A percentile compares a stretch with the other conserved stretches of the same genome.
Evolutionary conservation across 352 stramenopile genomes (phyloP).

Genomic region (Phytophthora melonis): DNA sequence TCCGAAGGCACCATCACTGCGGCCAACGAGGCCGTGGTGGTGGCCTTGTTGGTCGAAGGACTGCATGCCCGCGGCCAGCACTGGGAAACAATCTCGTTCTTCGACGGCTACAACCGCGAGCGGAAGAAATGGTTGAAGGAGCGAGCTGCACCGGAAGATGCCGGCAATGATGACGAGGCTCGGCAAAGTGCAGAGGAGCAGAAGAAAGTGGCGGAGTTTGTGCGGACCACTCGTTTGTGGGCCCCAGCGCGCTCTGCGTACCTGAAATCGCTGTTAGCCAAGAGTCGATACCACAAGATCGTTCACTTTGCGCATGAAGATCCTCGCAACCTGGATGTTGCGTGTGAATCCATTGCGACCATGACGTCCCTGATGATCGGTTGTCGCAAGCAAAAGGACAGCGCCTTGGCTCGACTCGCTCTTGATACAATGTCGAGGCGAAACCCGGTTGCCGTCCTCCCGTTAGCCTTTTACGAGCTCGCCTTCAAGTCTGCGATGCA

Average conservation of each 20-base stretch:
- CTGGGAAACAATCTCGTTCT: constrained; percentile 8
- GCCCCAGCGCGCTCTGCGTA: constrained; percentile 15
- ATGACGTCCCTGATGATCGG: constrained; percentile 12
- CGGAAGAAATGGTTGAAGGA: constrained; percentile 13
- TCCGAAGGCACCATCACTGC: not conserved
- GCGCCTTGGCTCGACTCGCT: constrained; percentile 7
- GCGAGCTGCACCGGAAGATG: not conserved
- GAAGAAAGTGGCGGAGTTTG: not conserved
- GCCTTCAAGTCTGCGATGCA: constrained; percentile 13
- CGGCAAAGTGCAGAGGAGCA: not conserved
- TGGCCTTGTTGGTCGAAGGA: constrained; percentile 19
- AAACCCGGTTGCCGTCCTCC: constrained; percentile 3
- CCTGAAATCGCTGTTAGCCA: constrained; percentile 9
- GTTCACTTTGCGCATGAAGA: constrained; percentile 8
- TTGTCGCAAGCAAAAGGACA: constrained; percentile 11
- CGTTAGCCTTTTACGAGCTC: constrained; percentile 6
- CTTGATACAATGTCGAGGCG: constrained; percentile 8
- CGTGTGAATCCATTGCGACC: constrained; percentile 4
- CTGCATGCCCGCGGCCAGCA: constrained; percentile 4
- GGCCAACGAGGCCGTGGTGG: constrained; percentile 24
- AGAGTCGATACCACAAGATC: constrained; percentile 2
- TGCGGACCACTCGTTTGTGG: constrained; percentile 13
- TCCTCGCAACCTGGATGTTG: constrained; percentile 8
- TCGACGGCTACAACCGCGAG: constrained; percentile 19
- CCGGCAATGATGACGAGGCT: not conserved